Conservation (phyloP, 2,329 filamentous ascomycete species). For the Trichoderma sp. region DNA sequence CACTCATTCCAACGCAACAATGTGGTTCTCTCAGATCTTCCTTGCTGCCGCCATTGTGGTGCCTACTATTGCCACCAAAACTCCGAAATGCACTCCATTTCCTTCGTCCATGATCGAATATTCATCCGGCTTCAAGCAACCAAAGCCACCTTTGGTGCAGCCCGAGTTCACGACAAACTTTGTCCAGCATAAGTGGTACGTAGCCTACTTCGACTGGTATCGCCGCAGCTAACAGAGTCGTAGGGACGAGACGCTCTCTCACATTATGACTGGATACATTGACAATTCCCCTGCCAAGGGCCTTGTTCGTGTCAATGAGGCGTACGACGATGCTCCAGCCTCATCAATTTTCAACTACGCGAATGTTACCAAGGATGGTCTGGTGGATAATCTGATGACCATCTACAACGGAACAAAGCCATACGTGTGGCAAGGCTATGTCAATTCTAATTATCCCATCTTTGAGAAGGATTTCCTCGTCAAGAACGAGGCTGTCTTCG, state of each 20-base stretch:
- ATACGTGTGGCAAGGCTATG: slow-evolving; percentile 36
- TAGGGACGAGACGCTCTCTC: slow-evolving; percentile 42
- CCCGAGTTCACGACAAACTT: slow-evolving; percentile 37
- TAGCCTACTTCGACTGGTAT: neutral
- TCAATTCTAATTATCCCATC: slow-evolving; percentile 41
- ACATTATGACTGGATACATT: slow-evolving; percentile 40
- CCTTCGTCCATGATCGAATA: slow-evolving; percentile 32
- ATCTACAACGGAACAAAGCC: slow-evolving; percentile 28
- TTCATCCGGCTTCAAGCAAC: slow-evolving; percentile 36
- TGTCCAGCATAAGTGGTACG: slow-evolving; percentile 43
- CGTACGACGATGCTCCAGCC: slow-evolving; percentile 31
- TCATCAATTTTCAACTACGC: slow-evolving; percentile 40
- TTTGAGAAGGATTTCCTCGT: slow-evolving; percentile 35
- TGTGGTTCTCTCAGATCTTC: neutral
- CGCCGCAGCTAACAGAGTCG: neutral
- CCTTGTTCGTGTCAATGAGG: slow-evolving; percentile 37
- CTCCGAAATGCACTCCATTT: slow-evolving; percentile 28
- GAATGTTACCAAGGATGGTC: slow-evolving; percentile 36
- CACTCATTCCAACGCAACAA: neutral
- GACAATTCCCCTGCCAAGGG: slow-evolving; percentile 36
- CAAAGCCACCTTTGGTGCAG: slow-evolving; percentile 35
- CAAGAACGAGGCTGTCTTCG: slow-evolving; percentile 29
- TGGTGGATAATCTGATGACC: slow-evolving; percentile 41
- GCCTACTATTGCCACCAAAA: neutral
- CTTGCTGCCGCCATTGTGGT: neutral